Conservation (phyloP, 352 stramenopile genomes). For the Phytophthora tubulina region DNA sequence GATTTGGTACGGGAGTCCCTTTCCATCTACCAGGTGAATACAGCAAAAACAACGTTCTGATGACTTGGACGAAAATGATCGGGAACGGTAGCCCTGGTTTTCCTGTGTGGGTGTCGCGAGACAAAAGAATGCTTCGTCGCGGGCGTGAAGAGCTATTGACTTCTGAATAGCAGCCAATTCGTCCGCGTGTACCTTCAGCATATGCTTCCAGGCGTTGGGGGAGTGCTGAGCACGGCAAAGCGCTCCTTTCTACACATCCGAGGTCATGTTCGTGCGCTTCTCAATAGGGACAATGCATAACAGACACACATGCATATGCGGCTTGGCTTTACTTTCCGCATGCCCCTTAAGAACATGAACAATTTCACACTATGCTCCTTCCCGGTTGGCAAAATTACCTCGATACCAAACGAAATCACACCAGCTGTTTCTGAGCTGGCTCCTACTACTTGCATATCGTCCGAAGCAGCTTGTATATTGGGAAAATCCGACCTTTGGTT, state of each 20-base stretch:
- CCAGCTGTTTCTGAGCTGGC: too few relatives aligned
- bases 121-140: background rate
- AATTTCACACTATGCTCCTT: too few relatives aligned
- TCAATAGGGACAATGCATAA: background rate
- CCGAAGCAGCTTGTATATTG: too few relatives aligned
- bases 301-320: background rate
- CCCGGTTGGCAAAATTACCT: too few relatives aligned
- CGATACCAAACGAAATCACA: too few relatives aligned
- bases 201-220: background rate
- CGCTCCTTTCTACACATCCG: background rate
- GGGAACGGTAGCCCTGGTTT: background rate
- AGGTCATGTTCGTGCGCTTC: background rate
- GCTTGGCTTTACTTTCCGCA: too few relatives aligned
- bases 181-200: background rate
- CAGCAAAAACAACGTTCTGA: background rate
- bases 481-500: too few relatives aligned
- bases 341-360: too few relatives aligned
- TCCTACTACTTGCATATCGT: too few relatives aligned
- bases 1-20: background rate
- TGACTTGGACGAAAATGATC: background rate
- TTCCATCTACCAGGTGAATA: background rate
- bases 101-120: background rate
- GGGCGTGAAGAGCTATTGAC: background rate
- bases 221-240: background rate
- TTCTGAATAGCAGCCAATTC: background rate